Conservation (phyloP, 1,284 basidiomycete species). For the Gymnopus androsaceus region DNA sequence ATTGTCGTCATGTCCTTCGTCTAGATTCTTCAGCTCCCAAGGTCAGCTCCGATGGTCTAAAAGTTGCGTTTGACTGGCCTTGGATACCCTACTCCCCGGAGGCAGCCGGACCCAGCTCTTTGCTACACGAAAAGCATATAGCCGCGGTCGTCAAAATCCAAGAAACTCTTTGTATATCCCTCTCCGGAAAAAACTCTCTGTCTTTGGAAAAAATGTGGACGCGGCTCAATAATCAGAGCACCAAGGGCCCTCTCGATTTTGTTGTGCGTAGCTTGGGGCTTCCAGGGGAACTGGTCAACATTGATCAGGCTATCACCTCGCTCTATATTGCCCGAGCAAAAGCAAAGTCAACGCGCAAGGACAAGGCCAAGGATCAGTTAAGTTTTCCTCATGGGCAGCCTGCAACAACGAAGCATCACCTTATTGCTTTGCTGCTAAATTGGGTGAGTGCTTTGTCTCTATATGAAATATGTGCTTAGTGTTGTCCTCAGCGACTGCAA, state of each 20-base stretch:
- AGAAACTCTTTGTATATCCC: slow-evolving; percentile 4
- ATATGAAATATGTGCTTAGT: background rate
- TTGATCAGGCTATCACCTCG: background rate
- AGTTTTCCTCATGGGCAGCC: background rate
- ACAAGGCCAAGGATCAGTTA: background rate
- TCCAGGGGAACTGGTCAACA: background rate
- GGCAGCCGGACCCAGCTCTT: slow-evolving; percentile 4
- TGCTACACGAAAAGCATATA: slow-evolving; percentile 11
- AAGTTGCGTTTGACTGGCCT: slow-evolving; percentile 12
- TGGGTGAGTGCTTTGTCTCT: slow-evolving; percentile 1
- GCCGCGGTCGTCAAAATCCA: slow-evolving; percentile 8
- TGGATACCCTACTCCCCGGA: slow-evolving; percentile 18
- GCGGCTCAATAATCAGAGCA: background rate
- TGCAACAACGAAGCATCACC: background rate
- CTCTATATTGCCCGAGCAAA: background rate
- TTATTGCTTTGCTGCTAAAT: background rate
- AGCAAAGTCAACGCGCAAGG: no score
- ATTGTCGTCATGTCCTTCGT: slow-evolving; percentile 20
- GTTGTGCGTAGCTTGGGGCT: background rate
- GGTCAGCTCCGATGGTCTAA: background rate
- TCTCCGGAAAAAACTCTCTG: slow-evolving; percentile 1
- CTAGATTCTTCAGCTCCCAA: background rate
- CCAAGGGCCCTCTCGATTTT: background rate
- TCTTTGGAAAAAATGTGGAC: background rate
- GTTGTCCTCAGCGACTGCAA: background rate